Percentiles rank a stretch among this genome's conserved stretches.
phyloP scores from a whole-genome alignment of 2,329 filamentous ascomycete genomes.

The Fusarium proliferatum region DNA sequence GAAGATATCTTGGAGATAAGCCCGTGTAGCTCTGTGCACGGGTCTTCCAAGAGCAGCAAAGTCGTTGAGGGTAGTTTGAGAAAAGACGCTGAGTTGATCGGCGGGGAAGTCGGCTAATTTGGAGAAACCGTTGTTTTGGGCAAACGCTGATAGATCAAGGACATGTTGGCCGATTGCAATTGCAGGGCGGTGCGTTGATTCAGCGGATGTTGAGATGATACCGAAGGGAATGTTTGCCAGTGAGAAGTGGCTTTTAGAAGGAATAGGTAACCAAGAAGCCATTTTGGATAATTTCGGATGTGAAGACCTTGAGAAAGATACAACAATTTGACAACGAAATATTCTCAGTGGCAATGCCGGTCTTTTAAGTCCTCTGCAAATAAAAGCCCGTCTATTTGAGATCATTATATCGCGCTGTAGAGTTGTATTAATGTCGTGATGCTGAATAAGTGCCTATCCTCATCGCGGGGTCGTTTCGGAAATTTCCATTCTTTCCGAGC shows the following conservation, averaged over 20 bases:
- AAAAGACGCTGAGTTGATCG: constrained; percentile 44
- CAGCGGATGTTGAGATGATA: constrained; percentile 73
- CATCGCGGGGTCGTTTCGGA: not conserved
- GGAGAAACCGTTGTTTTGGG: constrained; percentile 55
- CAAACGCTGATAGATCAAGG: constrained; percentile 74
- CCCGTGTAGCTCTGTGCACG: constrained; percentile 75
- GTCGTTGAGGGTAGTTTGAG: constrained; percentile 46
- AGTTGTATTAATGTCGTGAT: not conserved
- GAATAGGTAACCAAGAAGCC: constrained; percentile 22
- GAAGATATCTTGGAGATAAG: constrained; percentile 71
- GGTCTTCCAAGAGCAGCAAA: constrained; percentile 67
- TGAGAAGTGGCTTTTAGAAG: constrained; percentile 47
- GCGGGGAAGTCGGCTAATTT: constrained; percentile 40
- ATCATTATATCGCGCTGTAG: not conserved
- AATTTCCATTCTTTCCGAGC: constrained; percentile 1
- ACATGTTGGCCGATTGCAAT: constrained; percentile 78
- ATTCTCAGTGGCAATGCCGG: accelerated
- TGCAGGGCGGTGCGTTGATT: constrained; percentile 69
- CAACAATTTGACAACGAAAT: not conserved
- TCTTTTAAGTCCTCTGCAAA: not conserved
- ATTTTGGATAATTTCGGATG: not conserved
- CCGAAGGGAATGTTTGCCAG: constrained; percentile 86
- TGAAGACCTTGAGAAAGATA: not conserved
- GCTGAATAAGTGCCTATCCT: not conserved
- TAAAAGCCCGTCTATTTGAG: not conserved